A percentile compares a stretch with the other conserved stretches of the same genome.
phyloP scores from a whole-genome alignment of 31 red algal species.

The Endocladia muricata region DNA sequence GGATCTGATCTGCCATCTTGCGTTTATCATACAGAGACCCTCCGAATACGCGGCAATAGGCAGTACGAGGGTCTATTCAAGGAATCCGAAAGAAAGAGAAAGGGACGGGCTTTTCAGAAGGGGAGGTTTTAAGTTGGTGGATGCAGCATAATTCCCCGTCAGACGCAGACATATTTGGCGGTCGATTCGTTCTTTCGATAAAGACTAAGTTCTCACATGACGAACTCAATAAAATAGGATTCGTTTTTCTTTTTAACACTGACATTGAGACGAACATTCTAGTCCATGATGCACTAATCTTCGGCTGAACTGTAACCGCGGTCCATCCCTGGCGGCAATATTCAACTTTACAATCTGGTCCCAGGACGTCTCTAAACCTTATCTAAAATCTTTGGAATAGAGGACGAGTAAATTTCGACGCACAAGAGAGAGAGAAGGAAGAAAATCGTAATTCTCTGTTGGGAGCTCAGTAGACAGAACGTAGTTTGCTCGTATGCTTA shows the following conservation, averaged over 20 bases:
- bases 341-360: slow-evolving; percentile 29
- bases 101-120: background rate
- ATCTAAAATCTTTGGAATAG: slow-evolving; percentile 23
- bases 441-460: too few species aligned
- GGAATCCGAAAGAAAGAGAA: background rate
- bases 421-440: too few species aligned
- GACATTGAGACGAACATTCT: slow-evolving; percentile 34
- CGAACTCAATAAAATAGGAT: background rate
- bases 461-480: too few species aligned
- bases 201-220: background rate
- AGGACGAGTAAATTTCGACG: slow-evolving; percentile 29
- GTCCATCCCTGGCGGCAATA: slow-evolving; percentile 27
- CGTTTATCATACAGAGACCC: background rate
- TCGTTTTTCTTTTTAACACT: slow-evolving; percentile 25
- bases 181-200: background rate
- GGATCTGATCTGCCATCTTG: background rate
- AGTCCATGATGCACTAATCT: slow-evolving; percentile 22
- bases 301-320: slow-evolving; percentile 11
- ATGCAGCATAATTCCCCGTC: background rate
- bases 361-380: slow-evolving; percentile 47
- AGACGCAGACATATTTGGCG: background rate
- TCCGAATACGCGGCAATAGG: background rate
- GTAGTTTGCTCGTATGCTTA: too few species aligned
- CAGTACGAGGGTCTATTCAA: background rate
- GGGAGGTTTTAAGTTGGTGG: background rate